Evolutionary conservation across 768 basidiomycete genomes (phyloP), one percentile per base, ranked within the genome.

Genomic region (Pleurotus salmoneostramineus): DNA sequence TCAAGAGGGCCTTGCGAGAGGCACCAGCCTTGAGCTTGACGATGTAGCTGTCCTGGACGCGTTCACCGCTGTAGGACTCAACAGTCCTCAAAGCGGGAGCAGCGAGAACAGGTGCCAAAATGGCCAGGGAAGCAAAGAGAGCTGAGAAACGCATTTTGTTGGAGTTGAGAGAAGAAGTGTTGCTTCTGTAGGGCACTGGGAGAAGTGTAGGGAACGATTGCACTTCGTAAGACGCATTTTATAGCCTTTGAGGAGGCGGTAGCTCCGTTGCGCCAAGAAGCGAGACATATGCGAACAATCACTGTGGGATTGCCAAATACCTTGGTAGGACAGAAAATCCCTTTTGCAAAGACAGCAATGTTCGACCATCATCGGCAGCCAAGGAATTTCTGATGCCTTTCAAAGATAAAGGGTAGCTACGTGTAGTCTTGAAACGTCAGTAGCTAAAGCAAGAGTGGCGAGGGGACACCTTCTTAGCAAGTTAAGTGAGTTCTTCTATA

Each of bases 11-110:
- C 43, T 43, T 32, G 32, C 49, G 51, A 11, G 58, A 58, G n/a
- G 48, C 62, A 15, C 62, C 63, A 3, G 59, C 47, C 57, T 68
- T 68, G 52, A 68, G 61, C 34, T 55, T 63, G 58, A 69, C 63
- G 57, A 69, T 68, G 43, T 36, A 58, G 17, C 44, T 54, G 6
- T 57, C 58, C 17, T 27, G 44, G 17, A 43, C 34, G 50, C 50
- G 50, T 2, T 55, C 35, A 10, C 58, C 60, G 3, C 10, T 50
- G 48, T 50, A 58, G 12, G 44, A 54, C 34, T 58, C 58, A 7
- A 61, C 51, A 40, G 15, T 51, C 33, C 31, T 51, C 35, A 51
- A 21, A 34, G 50, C 17, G 11, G 50, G 50, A 5, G 36, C 50
- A 6, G 50, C 50, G n/a, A 51, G 31, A 15, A 51, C 36, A 8